phyloP scores from a whole-genome alignment of 2,329 filamentous ascomycete genomes.

The Neoscytalidium dimidiatum region DNA sequence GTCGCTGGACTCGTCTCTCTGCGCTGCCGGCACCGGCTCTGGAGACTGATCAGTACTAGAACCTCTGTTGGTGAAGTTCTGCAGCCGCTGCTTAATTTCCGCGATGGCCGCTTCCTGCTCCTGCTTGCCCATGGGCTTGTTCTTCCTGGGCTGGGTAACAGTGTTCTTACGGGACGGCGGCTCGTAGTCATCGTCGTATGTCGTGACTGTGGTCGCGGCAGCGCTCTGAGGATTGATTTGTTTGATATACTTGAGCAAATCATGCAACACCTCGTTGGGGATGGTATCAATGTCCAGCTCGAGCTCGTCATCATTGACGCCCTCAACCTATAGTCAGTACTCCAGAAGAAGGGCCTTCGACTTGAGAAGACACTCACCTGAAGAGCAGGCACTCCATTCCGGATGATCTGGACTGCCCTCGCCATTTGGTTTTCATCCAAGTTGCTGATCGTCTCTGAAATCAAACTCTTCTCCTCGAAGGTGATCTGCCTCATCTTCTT shows the following conservation, averaged over 20 bases:
- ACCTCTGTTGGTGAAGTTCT: slow-evolving; percentile 37
- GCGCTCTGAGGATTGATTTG: slow-evolving; percentile 29
- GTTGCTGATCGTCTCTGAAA: slow-evolving; percentile 80
- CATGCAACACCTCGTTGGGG: slow-evolving; percentile 54
- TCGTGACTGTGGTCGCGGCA: slow-evolving; percentile 38
- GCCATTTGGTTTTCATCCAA: slow-evolving; percentile 78
- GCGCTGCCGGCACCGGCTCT: slow-evolving; percentile 30
- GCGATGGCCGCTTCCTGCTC: slow-evolving; percentile 71
- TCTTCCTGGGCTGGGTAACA: slow-evolving; percentile 65
- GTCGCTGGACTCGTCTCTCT: slow-evolving; percentile 52
- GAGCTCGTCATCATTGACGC: slow-evolving; percentile 59
- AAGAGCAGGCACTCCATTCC: slow-evolving; percentile 76
- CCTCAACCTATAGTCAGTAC: slow-evolving; percentile 23
- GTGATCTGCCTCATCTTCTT: slow-evolving; percentile 68
- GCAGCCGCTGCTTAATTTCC: slow-evolving; percentile 61
- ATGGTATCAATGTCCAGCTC: slow-evolving; percentile 67
- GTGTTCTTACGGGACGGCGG: slow-evolving; percentile 43
- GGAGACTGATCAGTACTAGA: slow-evolving; percentile 49
- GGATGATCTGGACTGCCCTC: slow-evolving; percentile 85
- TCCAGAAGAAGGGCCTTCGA: no score
- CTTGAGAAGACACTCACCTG: slow-evolving; percentile 47
- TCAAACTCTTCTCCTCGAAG: slow-evolving; percentile 84
- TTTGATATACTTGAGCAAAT: slow-evolving; percentile 58
- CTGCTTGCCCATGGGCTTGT: slow-evolving; percentile 74
- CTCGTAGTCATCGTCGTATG: slow-evolving; percentile 53